phyloP scores from a whole-genome alignment of 306 rosid species.

The Quercus alba region DNA sequence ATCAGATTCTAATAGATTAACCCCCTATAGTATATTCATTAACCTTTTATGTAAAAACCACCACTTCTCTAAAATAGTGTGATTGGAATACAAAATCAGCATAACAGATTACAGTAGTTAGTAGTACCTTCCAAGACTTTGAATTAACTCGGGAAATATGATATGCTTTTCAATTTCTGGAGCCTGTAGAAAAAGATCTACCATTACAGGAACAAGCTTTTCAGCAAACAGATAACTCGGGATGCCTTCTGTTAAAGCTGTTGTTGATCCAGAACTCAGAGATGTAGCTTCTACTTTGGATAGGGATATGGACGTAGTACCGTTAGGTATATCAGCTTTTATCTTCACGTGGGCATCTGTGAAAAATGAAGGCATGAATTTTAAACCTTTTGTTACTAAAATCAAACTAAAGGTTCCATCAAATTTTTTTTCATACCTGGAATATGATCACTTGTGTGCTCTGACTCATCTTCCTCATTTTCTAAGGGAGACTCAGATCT shows the following conservation, averaged over 20 bases:
- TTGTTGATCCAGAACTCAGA: slow-evolving; percentile 46
- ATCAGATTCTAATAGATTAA: background rate
- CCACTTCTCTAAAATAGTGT: slow-evolving; percentile 2
- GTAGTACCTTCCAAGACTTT: slow-evolving; percentile 94
- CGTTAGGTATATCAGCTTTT: slow-evolving; percentile 48
- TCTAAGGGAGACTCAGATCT: slow-evolving; percentile 52
- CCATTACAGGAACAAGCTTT: slow-evolving; percentile 82
- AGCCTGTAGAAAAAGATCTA: slow-evolving; percentile 81
- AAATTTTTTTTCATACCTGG: slow-evolving; percentile 38
- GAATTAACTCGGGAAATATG: slow-evolving; percentile 88
- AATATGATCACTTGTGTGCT: slow-evolving; percentile 45
- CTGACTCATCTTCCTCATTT: slow-evolving; percentile 56
- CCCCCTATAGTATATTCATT: background rate
- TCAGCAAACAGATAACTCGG: slow-evolving; percentile 76
- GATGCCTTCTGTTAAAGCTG: slow-evolving; percentile 39
- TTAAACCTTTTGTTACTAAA: slow-evolving; percentile 9
- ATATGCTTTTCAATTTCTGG: slow-evolving; percentile 72
- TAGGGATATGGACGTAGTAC: slow-evolving; percentile 43
- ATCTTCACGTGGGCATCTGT: slow-evolving; percentile 48
- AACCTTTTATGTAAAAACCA: background rate
- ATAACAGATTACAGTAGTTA: slow-evolving; percentile 21
- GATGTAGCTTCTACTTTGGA: slow-evolving; percentile 42
- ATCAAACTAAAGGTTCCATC: slow-evolving; percentile 21
- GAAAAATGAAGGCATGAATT: slow-evolving; percentile 23
- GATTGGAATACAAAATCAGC: slow-evolving; percentile 6